Percentiles rank a stretch among this genome's conserved stretches.
These are phyloP conservation scores for Magnusiomyces sp. DNA, from an alignment of 1,139 yeast genomes.

Conservation along the genomic window DNA sequence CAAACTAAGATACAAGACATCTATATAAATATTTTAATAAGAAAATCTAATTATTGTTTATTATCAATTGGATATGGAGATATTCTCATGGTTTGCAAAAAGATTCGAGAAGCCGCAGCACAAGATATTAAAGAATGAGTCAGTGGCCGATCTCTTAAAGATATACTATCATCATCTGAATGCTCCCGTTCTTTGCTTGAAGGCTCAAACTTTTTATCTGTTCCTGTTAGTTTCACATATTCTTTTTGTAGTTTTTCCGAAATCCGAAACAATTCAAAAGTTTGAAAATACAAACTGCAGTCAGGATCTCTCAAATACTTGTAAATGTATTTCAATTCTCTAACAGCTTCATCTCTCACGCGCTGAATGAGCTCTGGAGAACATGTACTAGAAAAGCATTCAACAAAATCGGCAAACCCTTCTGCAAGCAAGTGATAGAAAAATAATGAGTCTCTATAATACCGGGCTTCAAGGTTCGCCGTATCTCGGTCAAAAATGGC, in stretches of 20 bases:
- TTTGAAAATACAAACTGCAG: constrained; percentile 55
- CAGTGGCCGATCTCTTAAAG: constrained; percentile 33
- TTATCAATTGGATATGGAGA: no score
- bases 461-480: constrained; percentile 42
- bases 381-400: no score
- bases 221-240: constrained; percentile 51
- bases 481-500: constrained; percentile 63
- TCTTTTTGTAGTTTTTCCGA: constrained; percentile 44
- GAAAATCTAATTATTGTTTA: no score
- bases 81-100: constrained; percentile 63
- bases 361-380: constrained; percentile 20
- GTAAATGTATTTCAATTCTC: constrained; percentile 29
- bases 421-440: constrained; percentile 59
- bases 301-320: constrained; percentile 50
- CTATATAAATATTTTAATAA: no score
- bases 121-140: constrained; percentile 54
- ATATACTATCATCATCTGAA: constrained; percentile 31
- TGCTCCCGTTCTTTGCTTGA: constrained; percentile 42
- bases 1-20: background rate
- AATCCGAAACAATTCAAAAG: constrained; percentile 53
- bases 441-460: constrained; percentile 58
- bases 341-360: constrained; percentile 23
- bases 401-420: constrained; percentile 58
- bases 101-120: constrained; percentile 60
- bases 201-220: constrained; percentile 44